A percentile compares a stretch with the other conserved stretches of the same genome.
These are phyloP conservation scores for Mycena alexandri DNA, from an alignment of 768 basidiomycete species.

Conservation along the genomic window DNA sequence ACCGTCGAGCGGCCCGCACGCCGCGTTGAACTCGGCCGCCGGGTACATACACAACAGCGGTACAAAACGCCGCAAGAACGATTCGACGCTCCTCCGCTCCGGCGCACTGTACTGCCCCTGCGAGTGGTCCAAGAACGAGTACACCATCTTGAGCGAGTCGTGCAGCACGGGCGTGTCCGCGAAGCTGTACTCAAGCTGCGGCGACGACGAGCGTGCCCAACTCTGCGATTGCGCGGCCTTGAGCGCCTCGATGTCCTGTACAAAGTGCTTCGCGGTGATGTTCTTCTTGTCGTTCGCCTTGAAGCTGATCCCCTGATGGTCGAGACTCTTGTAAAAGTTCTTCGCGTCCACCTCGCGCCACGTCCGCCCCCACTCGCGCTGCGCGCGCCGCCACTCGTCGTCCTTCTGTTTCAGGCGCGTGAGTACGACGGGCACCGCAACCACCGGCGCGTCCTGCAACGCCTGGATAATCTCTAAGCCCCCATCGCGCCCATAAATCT, in stretches of 20 bases:
- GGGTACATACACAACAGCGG: conserved; percentile 83
- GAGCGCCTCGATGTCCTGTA: conserved; percentile 80
- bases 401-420: conserved; percentile 91
- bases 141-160: conserved; percentile 91
- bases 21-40: conserved; percentile 74
- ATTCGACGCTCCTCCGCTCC: conserved; percentile 88
- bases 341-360: conserved; percentile 98
- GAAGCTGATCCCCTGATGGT: conserved; percentile 95
- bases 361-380: conserved; percentile 95
- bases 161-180: conserved; percentile 84
- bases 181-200: conserved; percentile 85
- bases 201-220: conserved; percentile 38
- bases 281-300: conserved; percentile 96
- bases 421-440: conserved; percentile 93
- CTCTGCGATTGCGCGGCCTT: conserved; percentile 69
- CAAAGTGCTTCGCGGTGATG: conserved; percentile 87
- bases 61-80: conserved; percentile 86
- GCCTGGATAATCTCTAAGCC: conserved; percentile 84
- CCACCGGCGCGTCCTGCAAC: conserved; percentile 90
- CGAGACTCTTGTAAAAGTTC: conserved; percentile 98
- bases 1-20: conserved; percentile 68
- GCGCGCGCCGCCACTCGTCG: conserved; percentile 95
- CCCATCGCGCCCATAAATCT: conserved; percentile 89
- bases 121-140: conserved; percentile 91
- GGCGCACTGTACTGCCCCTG: conserved; percentile 77